A percentile compares a stretch with the other conserved stretches of the same genome.
These are phyloP conservation scores for Talaromyces sp. DNA, from an alignment of 2,329 filamentous ascomycete genomes.

Conservation along the genomic window DNA sequence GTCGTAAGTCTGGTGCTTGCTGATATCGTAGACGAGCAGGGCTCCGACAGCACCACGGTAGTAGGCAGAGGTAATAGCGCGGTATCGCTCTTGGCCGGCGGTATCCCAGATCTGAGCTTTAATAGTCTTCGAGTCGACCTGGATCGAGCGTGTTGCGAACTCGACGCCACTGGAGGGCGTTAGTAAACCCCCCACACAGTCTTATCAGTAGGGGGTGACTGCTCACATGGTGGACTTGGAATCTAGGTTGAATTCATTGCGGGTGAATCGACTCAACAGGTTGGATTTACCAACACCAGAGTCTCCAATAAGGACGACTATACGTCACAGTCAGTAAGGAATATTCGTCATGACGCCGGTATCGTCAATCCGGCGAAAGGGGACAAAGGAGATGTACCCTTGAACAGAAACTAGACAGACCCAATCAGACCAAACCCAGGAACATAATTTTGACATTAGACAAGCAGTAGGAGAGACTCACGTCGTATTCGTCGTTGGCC, in stretches of 20 bases:
- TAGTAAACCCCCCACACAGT: background rate
- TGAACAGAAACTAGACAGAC: slow-evolving; percentile 89
- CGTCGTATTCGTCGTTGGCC: slow-evolving; percentile 99
- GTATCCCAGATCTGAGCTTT: slow-evolving; percentile 99
- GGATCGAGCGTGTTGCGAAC: slow-evolving; percentile 96
- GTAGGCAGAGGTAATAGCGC: slow-evolving; percentile 98
- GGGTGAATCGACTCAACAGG: slow-evolving; percentile 97
- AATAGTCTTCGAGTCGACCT: slow-evolving; percentile 99
- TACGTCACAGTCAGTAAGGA: slow-evolving; percentile 7
- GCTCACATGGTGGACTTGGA: slow-evolving; percentile 87
- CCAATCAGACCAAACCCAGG: slow-evolving; percentile 24
- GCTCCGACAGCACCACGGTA: slow-evolving; percentile 97
- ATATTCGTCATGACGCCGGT: slow-evolving; percentile 1
- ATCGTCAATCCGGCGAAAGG: background rate
- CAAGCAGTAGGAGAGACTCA: slow-evolving; percentile 49
- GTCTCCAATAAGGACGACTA: slow-evolving; percentile 98
- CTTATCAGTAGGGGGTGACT: slow-evolving; percentile 15
- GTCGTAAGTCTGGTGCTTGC: slow-evolving; percentile 99
- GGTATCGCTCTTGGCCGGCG: slow-evolving; percentile 96
- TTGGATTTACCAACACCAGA: slow-evolving; percentile 99
- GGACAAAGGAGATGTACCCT: slow-evolving; percentile 52
- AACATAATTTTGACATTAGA: background rate
- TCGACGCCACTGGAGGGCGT: slow-evolving; percentile 64
- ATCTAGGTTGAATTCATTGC: slow-evolving; percentile 99
- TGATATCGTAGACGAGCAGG: slow-evolving; percentile 98